Evolutionary conservation across 2,329 filamentous ascomycete species (phyloP).

Genomic region (Fusarium veterinarium): DNA sequence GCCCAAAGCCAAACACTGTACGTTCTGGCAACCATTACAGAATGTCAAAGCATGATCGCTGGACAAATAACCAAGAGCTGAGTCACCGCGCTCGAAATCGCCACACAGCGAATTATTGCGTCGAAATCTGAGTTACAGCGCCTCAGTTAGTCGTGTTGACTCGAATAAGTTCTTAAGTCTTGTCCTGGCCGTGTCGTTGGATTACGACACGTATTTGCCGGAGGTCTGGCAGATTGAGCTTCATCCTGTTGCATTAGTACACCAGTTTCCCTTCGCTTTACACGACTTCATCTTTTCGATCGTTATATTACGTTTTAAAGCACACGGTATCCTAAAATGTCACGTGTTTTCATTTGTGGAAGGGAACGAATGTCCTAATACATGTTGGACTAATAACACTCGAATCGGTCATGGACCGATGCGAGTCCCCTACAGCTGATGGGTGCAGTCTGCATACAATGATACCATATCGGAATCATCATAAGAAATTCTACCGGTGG

Average conservation of each 20-base stretch:
- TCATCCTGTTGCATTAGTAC: background rate
- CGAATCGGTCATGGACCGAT: background rate
- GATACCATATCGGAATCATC: accelerated
- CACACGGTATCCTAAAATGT: accelerated
- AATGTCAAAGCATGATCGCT: background rate
- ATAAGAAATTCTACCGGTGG: accelerated
- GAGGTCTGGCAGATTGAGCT: background rate
- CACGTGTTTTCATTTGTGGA: too few species aligned
- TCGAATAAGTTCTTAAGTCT: accelerated
- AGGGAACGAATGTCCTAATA: background rate
- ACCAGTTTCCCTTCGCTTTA: background rate
- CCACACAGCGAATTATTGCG: too few species aligned
- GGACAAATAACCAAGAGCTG: background rate
- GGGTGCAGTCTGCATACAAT: too few species aligned
- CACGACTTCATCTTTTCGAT: background rate
- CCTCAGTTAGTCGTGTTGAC: accelerated
- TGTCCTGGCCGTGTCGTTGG: accelerated
- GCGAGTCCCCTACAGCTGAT: background rate
- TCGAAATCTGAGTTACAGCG: accelerated
- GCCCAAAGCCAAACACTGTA: background rate
- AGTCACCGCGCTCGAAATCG: background rate
- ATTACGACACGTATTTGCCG: background rate
- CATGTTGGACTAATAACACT: background rate
- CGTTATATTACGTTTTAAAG: accelerated
- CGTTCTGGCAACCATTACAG: background rate